Evolutionary conservation across 2,329 filamentous ascomycete species (phyloP).

Genomic region (Apiospora pterosperma): DNA sequence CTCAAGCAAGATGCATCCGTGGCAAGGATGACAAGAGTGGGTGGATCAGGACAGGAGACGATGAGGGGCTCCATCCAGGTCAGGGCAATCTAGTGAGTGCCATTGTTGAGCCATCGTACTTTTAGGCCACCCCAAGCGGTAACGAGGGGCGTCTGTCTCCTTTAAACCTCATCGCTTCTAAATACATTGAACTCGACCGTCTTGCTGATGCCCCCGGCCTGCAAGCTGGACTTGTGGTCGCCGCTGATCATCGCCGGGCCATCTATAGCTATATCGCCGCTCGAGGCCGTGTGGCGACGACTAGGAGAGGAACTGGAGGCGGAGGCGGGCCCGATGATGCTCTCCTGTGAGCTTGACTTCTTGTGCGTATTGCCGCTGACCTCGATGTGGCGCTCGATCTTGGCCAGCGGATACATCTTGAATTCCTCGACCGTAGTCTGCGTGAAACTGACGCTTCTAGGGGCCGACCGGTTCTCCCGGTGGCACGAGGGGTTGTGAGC

Average conservation of each 20-base stretch:
- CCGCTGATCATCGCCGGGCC: neutral
- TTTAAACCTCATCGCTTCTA: neutral
- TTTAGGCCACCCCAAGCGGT: neutral
- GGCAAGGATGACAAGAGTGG: too few species aligned
- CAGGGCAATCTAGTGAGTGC: neutral
- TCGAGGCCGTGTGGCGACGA: neutral
- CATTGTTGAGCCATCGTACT: neutral
- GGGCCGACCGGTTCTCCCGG: neutral
- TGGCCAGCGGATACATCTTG: neutral
- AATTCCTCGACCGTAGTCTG: neutral
- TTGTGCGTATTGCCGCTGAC: neutral
- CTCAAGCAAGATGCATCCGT: too few species aligned
- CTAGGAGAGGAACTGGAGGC: neutral
- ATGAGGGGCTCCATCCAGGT: too few species aligned
- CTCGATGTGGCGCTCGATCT: constrained; percentile 3
- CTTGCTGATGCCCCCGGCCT: constrained; percentile 2
- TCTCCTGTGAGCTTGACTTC: neutral
- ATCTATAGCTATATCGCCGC: neutral
- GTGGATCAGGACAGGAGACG: too few species aligned
- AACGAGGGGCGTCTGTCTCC: neutral
- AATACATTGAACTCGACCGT: constrained; percentile 4
- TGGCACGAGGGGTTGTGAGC: neutral
- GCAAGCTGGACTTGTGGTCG: neutral
- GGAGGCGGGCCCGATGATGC: neutral
- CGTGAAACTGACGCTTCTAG: neutral